Percentiles rank a stretch among this genome's conserved stretches.
Evolutionary conservation across 2,329 filamentous ascomycete species (phyloP).

Genomic region (Aureobasidium sp.): DNA sequence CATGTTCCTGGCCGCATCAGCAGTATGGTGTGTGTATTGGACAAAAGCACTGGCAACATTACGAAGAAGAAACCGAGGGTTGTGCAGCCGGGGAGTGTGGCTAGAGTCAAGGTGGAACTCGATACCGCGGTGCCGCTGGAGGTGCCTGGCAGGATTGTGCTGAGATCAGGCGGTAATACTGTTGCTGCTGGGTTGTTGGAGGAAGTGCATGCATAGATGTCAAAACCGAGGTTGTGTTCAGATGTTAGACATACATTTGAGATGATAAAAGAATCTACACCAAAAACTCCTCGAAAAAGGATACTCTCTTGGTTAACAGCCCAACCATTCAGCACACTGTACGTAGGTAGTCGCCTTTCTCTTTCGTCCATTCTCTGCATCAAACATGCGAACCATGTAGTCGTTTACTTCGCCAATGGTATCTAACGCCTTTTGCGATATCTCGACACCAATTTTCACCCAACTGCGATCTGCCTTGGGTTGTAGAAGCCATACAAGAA

Average conservation of each 20-base stretch:
- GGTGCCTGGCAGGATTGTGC: constrained; percentile 66
- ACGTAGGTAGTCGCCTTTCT: too few species aligned
- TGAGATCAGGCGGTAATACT: constrained; percentile 73
- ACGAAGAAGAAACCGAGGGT: constrained; percentile 78
- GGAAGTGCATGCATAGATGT: constrained; percentile 3
- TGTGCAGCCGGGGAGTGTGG: constrained; percentile 69
- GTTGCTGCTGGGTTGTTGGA: constrained; percentile 83
- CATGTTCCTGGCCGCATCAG: constrained; percentile 69
- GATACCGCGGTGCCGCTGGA: constrained; percentile 70
- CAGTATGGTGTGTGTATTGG: constrained; percentile 62
- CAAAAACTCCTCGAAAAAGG: not conserved
- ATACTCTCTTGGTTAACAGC: too few species aligned
- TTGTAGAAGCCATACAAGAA: too few species aligned
- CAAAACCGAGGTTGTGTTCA: not conserved
- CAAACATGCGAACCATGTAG: too few species aligned
- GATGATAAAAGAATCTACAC: not conserved
- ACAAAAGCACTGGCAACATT: constrained; percentile 68
- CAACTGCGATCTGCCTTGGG: too few species aligned
- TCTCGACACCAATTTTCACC: too few species aligned
- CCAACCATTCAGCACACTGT: too few species aligned
- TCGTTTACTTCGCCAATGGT: too few species aligned
- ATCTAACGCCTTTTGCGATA: too few species aligned
- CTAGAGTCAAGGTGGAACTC: constrained; percentile 62
- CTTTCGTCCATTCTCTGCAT: too few species aligned
- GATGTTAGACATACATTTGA: not conserved